Base-by-base conservation (phyloP, 1,139 yeast genomes). In the Nakaseomyces delphensis region DNA sequence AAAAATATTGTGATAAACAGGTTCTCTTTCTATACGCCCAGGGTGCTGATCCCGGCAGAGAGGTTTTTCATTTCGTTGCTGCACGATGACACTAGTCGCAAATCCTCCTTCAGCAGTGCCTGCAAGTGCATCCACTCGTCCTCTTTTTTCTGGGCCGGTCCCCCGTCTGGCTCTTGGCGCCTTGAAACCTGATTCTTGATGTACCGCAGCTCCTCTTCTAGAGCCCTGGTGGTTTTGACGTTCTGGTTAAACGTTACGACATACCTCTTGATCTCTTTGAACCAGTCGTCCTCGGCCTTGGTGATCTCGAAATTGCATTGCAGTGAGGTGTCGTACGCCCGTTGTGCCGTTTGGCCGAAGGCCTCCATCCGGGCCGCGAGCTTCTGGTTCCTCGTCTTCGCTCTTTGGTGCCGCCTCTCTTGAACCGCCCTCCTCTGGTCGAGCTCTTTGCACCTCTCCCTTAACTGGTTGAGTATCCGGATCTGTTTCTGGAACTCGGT, bases 221-320 rank as follows among this genome's bases (percentile, higher is more conserved):
- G 41, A 4, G 38, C 40, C 16, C 45, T 44, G 33, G 48, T 57
- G 32, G 48, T 50, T 14, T 50, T 49, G 1, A 63, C 63, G 27
- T 53, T 55, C 11, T 50, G 48, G 49, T 65, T 66, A 52, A 64
- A 65, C 10, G 47, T 45, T 2, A 52, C 24, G 0, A 60, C 60
- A 32, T 58, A 60, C 14, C 62, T 55, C 39, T 61, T 63, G 11
- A 73, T 57, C 49, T 71, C 77, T 20, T 55, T 61, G 48, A 68
- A 65, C 76, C 77, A 74, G 27, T 54, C 57, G 46, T 60, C 57
- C 50, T 74, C 79, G 11, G 65, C 58, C 2, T 59, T 58, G 39
- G 69, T 64, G 25, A 72, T 51, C 1, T 68, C 64, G 11, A 59
- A 42, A 11, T 62, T 57, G 24, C 55, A 51, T 5, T 49, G 18